Conservation (phyloP, 129 eudicot species). For the Lonicera japonica region DNA sequence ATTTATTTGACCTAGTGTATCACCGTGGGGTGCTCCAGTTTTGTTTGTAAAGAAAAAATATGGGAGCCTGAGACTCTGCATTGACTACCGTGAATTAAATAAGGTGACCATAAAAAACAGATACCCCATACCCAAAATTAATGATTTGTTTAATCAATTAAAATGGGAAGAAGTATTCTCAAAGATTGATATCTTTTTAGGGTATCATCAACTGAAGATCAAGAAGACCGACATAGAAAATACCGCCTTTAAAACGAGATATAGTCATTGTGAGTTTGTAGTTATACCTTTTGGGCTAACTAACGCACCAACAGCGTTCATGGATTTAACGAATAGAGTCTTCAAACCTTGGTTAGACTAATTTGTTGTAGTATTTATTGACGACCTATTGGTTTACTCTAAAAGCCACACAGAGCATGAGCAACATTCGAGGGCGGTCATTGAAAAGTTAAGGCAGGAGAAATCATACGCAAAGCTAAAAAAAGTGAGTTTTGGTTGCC, state of each 20-base stretch:
- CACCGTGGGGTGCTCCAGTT: not conserved
- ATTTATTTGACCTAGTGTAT: not conserved
- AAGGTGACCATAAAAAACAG: not conserved
- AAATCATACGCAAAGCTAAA: not conserved
- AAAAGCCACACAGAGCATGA: too few species aligned
- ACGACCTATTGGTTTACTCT: too few species aligned
- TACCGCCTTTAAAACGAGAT: not conserved
- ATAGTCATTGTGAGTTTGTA: not conserved
- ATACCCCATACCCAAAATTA: not conserved
- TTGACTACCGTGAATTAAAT: not conserved
- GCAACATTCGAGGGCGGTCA: too few species aligned
- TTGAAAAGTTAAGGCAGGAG: not conserved
- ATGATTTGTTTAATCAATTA: constrained; percentile 2
- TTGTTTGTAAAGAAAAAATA: not conserved
- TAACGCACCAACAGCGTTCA: not conserved
- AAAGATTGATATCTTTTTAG: not conserved
- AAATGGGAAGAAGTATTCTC: not conserved
- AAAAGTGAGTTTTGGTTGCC: not conserved
- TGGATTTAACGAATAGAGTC: too few species aligned
- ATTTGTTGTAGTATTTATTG: too few species aligned
- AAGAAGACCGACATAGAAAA: not conserved
- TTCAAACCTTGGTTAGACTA: too few species aligned
- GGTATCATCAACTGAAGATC: not conserved
- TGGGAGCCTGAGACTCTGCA: not conserved
- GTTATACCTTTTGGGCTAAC: not conserved